Conservation (phyloP, 2,329 filamentous ascomycete genomes). For the Chaetomium sp. region DNA sequence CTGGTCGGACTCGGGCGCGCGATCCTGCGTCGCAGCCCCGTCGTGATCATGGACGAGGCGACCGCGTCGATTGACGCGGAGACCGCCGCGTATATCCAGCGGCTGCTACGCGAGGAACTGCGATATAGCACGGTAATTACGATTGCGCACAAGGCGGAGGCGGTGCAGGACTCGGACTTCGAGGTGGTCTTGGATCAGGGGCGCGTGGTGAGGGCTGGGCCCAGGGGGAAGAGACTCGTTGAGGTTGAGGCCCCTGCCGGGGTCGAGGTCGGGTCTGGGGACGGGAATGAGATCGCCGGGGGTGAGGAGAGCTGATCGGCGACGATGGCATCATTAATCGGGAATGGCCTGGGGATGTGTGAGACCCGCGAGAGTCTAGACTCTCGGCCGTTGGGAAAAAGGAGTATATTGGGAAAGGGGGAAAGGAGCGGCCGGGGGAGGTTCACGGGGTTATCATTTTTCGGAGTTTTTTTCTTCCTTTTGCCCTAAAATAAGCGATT, state of each 20-base stretch:
- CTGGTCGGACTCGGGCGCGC: slow-evolving; percentile 55
- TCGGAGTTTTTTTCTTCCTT: no score
- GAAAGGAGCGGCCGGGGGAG: no score
- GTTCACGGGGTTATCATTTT: no score
- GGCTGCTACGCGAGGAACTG: slow-evolving; percentile 50
- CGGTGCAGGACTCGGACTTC: slow-evolving; percentile 52
- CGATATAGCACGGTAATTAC: slow-evolving; percentile 54
- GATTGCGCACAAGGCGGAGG: slow-evolving; percentile 59
- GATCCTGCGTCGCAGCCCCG: slow-evolving; percentile 51
- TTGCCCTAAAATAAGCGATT: no score
- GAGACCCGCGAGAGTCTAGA: no score
- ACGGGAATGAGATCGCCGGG: no score
- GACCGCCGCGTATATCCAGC: slow-evolving; percentile 53
- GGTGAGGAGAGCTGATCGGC: no score
- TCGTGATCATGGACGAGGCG: slow-evolving; percentile 59
- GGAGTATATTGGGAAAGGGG: no score
- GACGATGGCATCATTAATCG: no score
- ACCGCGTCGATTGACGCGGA: slow-evolving; percentile 56
- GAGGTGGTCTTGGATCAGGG: slow-evolving; percentile 49
- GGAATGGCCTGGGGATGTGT: no score
- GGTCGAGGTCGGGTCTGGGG: neutral
- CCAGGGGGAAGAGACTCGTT: slow-evolving; percentile 5
- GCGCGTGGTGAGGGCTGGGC: slow-evolving; percentile 42
- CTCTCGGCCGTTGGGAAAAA: no score
- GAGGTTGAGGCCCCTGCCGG: neutral